These are phyloP conservation scores for Raphanus hybrid DNA, from an alignment of 441 rosid genomes.

Conservation along the genomic window DNA sequence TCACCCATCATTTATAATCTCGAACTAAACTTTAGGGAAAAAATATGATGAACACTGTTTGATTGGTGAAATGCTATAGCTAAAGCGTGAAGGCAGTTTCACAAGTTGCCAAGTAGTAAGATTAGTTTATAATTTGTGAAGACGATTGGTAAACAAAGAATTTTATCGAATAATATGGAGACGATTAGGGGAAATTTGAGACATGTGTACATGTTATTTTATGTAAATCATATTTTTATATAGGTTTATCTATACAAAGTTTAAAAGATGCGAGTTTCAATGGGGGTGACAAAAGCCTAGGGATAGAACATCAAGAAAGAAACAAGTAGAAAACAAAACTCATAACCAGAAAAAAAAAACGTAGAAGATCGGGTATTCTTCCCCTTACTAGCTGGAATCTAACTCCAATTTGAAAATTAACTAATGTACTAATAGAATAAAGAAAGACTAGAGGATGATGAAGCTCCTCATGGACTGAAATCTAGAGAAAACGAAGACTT, in stretches of 20 bases:
- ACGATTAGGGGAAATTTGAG: conserved; percentile 11
- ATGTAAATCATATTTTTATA: conserved; percentile 31
- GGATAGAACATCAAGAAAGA: conserved; percentile 26
- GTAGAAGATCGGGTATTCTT: background rate
- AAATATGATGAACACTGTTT: conserved; percentile 26
- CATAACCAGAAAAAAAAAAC: conserved; percentile 5
- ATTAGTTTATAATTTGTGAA: conserved; percentile 7
- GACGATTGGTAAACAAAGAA: conserved; percentile 11
- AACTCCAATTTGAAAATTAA: conserved; percentile 14
- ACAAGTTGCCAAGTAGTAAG: conserved; percentile 4
- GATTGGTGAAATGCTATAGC: conserved; percentile 28
- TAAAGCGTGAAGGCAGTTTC: conserved; percentile 19
- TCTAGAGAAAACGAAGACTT: conserved; percentile 70
- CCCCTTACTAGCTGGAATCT: conserved; percentile 38
- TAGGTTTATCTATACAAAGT: conserved; percentile 7
- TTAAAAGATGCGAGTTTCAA: conserved; percentile 21
- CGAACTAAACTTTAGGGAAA: background rate
- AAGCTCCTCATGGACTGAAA: conserved; percentile 59
- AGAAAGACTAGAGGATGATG: conserved; percentile 16
- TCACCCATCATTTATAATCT: conserved; percentile 27
- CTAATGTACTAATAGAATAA: conserved; percentile 23
- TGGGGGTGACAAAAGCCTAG: conserved; percentile 32
- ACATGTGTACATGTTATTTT: conserved; percentile 25
- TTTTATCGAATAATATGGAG: background rate
- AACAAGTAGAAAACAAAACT: conserved; percentile 33